These are phyloP conservation scores for Thymus mandschuricus DNA, from an alignment of 257 asterid genomes.

Conservation along the genomic window DNA sequence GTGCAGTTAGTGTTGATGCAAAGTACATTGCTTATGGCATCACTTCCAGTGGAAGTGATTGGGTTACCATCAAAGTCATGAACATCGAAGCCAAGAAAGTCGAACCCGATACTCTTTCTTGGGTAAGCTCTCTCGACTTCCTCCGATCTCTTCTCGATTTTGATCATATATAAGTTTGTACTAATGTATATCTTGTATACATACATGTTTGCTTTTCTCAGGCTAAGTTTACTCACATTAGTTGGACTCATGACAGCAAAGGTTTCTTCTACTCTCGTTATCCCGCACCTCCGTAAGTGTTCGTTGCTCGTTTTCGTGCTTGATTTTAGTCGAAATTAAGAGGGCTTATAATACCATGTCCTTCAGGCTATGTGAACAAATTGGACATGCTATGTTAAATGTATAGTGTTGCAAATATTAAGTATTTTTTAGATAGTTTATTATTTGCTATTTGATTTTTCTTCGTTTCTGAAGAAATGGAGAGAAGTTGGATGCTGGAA, in stretches of 20 bases:
- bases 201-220: conserved; percentile 32
- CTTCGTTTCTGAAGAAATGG: conserved; percentile 52
- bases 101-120: conserved; percentile 72
- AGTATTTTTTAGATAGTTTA: conserved; percentile 6
- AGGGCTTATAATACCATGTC: too few relatives aligned
- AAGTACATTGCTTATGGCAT: conserved; percentile 79
- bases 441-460: conserved; percentile 27
- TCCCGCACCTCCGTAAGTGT: conserved; percentile 80
- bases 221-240: conserved; percentile 77
- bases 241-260: conserved; percentile 91
- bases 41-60: conserved; percentile 94
- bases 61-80: conserved; percentile 87
- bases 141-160: too few relatives aligned
- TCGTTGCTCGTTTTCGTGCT: too few relatives aligned
- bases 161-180: too few relatives aligned
- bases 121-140: conserved; percentile 49
- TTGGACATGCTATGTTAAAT: too few relatives aligned
- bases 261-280: conserved; percentile 95
- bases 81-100: conserved; percentile 57
- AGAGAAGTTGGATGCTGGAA: conserved; percentile 77
- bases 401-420: too few relatives aligned
- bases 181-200: not conserved
- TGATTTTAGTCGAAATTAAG: too few relatives aligned
- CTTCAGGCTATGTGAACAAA: too few relatives aligned
- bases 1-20: conserved; percentile 83